A percentile compares a stretch with the other conserved stretches of the same genome.
Evolutionary conservation across 2,329 filamentous ascomycete genomes (phyloP).

Genomic region (Trichoderma oligosporum): DNA sequence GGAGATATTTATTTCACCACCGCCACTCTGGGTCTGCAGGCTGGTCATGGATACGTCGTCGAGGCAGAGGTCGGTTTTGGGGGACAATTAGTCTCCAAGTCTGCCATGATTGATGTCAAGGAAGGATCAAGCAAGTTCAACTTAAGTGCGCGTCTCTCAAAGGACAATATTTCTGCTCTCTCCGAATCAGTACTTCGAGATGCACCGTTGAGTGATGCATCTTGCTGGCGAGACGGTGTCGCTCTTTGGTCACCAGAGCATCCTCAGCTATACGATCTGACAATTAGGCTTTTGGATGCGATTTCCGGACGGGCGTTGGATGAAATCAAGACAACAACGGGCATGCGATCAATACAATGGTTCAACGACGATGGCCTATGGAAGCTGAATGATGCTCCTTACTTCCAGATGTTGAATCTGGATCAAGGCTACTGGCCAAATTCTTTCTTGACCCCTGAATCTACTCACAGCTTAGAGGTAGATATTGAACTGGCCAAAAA

Average conservation of each 20-base stretch:
- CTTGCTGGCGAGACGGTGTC: conserved; percentile 50
- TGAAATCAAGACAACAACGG: conserved; percentile 55
- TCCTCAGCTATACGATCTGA: conserved; percentile 54
- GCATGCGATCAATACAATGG: conserved; percentile 60
- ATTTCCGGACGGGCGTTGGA: conserved; percentile 44
- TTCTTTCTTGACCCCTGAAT: conserved; percentile 57
- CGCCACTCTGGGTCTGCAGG: conserved; percentile 46
- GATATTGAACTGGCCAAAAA: conserved; percentile 56
- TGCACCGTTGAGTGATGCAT: conserved; percentile 36
- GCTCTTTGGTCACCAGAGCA: conserved; percentile 60
- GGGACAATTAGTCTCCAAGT: conserved; percentile 45
- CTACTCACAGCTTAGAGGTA: conserved; percentile 40
- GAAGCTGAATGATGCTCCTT: conserved; percentile 54
- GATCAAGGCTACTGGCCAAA: conserved; percentile 63
- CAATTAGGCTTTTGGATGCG: conserved; percentile 48
- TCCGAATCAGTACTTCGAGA: conserved; percentile 33
- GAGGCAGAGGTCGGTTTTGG: conserved; percentile 52
- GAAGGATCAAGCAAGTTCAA: not conserved
- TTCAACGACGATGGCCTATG: conserved; percentile 54
- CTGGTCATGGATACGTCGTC: conserved; percentile 45
- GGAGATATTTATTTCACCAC: conserved; percentile 51
- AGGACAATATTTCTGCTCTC: conserved; percentile 39
- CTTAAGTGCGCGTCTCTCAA: conserved; percentile 36
- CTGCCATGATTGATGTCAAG: conserved; percentile 16
- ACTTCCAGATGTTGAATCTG: conserved; percentile 58